Conservation (phyloP, 73 alveolate species). For the Symbiodinium pilosum region DNA sequence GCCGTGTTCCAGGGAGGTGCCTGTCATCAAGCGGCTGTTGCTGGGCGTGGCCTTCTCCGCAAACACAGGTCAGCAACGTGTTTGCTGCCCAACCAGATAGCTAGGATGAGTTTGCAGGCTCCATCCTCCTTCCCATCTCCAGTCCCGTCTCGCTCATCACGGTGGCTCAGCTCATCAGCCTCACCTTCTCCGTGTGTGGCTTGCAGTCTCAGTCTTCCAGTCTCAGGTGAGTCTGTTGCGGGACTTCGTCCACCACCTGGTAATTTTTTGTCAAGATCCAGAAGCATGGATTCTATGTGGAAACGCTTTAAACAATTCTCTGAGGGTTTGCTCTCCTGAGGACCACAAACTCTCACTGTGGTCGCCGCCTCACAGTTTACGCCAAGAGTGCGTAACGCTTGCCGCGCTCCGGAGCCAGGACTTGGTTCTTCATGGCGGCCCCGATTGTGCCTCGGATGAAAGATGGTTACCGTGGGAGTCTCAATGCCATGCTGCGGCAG, state of each 20-base stretch:
- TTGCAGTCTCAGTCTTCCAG: no score
- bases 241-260: neutral
- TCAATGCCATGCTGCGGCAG: neutral
- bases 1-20: neutral
- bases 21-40: slow-evolving; percentile 39
- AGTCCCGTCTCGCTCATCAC: slow-evolving; percentile 50
- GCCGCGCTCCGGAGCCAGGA: neutral
- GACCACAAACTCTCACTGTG: neutral
- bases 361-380: neutral
- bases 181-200: neutral
- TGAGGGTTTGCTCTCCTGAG: neutral
- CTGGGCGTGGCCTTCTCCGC: slow-evolving; percentile 82
- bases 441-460: slow-evolving; percentile 43
- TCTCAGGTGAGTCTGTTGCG: neutral
- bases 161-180: neutral
- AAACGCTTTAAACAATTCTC: no score
- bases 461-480: no score
- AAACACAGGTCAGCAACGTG: slow-evolving; percentile 33
- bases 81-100: no score
- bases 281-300: no score
- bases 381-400: no score
- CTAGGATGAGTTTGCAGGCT: neutral
- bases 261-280: no score
- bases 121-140: slow-evolving; percentile 45
- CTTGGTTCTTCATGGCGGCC: slow-evolving; percentile 53